These are phyloP conservation scores for Melampsora abietis-canadensis DNA, from an alignment of 1,284 basidiomycete genomes.

Conservation along the genomic window DNA sequence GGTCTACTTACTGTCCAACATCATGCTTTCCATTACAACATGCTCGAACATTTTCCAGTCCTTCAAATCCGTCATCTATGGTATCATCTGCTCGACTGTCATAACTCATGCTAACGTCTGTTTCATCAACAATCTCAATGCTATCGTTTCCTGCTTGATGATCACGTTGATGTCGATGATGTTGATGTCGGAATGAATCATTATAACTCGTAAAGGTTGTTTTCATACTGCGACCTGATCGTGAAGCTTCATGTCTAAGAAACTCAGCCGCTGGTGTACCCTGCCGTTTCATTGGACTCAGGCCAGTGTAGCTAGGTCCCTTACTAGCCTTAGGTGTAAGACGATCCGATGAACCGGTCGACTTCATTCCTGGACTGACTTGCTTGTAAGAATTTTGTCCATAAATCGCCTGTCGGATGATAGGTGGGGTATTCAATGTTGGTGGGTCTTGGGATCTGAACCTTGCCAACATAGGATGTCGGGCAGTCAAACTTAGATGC, in stretches of 20 bases:
- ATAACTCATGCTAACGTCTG: slow-evolving; percentile 50
- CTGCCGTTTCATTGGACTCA: slow-evolving; percentile 19
- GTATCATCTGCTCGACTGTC: slow-evolving; percentile 60
- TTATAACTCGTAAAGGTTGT: slow-evolving; percentile 48
- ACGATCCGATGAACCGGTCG: slow-evolving; percentile 25
- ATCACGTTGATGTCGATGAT: slow-evolving; percentile 46
- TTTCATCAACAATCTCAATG: slow-evolving; percentile 57
- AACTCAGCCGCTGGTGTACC: slow-evolving; percentile 23
- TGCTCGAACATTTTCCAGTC: slow-evolving; percentile 83
- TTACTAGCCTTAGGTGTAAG: slow-evolving; percentile 41
- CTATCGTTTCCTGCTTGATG: slow-evolving; percentile 64
- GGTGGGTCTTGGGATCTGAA: slow-evolving; percentile 53
- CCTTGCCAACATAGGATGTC: slow-evolving; percentile 67
- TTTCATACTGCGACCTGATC: not conserved
- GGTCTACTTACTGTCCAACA: slow-evolving; percentile 54
- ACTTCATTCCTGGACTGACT: slow-evolving; percentile 8
- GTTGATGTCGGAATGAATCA: slow-evolving; percentile 46
- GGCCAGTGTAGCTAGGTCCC: slow-evolving; percentile 44
- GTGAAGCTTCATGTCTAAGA: slow-evolving; percentile 10
- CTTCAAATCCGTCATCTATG: slow-evolving; percentile 81
- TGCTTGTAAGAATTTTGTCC: slow-evolving; percentile 6
- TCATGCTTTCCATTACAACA: slow-evolving; percentile 88
- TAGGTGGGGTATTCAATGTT: slow-evolving; percentile 68
- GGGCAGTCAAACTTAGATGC: slow-evolving; percentile 62
- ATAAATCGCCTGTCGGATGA: slow-evolving; percentile 38